Evolutionary conservation across 106 monocot species (phyloP).

Genomic region (Phalaenopsis equestris): DNA sequence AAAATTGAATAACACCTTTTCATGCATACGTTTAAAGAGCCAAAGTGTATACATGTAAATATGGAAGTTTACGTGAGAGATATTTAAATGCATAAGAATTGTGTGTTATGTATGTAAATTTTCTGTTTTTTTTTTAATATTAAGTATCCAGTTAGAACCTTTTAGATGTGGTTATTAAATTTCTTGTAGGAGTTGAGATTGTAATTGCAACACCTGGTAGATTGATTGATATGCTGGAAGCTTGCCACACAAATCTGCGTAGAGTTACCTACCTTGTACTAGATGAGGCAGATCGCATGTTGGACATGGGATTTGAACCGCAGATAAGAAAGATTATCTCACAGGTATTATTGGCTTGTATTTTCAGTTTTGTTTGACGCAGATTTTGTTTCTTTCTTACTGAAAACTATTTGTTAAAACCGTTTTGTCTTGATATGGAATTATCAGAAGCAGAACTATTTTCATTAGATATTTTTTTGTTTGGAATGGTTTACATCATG

Average conservation of each 20-base stretch:
- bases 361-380: not conserved
- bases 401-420: not conserved
- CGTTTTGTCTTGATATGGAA: not conserved
- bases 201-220: slow-evolving; percentile 95
- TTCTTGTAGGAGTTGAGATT: slow-evolving; percentile 83
- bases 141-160: not conserved
- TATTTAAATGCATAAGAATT: too few species aligned
- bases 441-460: not conserved
- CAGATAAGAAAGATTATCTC: slow-evolving; percentile 88
- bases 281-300: slow-evolving; percentile 98
- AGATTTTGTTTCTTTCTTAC: not conserved
- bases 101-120: too few species aligned
- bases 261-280: slow-evolving; percentile 91
- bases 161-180: not conserved
- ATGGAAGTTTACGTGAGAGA: too few species aligned
- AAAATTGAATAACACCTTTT: too few species aligned
- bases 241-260: slow-evolving; percentile 71
- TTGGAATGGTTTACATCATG: not conserved
- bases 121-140: not conserved
- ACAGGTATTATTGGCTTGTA: slow-evolving; percentile 33
- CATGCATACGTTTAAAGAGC: too few species aligned
- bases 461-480: not conserved
- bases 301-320: slow-evolving; percentile 99
- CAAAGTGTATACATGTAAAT: too few species aligned
- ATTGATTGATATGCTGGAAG: slow-evolving; percentile 95